These are phyloP conservation scores for Apostasia shenzhenica DNA, from an alignment of 106 monocot species.

Conservation along the genomic window DNA sequence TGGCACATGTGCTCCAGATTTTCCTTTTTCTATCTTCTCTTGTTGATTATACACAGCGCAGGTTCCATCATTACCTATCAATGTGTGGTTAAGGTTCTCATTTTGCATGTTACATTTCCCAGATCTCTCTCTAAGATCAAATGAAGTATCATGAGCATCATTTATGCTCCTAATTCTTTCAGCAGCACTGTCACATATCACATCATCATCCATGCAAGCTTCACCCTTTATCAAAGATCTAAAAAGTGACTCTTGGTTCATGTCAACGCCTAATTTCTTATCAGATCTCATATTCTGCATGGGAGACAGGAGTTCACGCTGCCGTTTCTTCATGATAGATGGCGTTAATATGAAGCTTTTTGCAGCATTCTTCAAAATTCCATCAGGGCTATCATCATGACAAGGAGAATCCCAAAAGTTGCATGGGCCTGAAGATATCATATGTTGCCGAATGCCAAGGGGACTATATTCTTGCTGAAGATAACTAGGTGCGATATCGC, in stretches of 20 bases:
- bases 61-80: too few relatives aligned
- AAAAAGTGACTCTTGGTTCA: constrained; percentile 2
- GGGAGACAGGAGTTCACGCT: constrained; percentile 53
- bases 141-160: too few relatives aligned
- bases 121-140: too few relatives aligned
- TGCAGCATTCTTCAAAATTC: constrained; percentile 53
- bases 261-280: constrained; percentile 25
- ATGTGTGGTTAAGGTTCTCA: too few relatives aligned
- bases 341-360: constrained; percentile 56
- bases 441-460: constrained; percentile 69
- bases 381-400: constrained; percentile 43
- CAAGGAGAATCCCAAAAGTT: constrained; percentile 50
- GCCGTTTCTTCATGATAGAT: constrained; percentile 79
- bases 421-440: constrained; percentile 50
- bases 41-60: too few relatives aligned
- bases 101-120: too few relatives aligned
- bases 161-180: too few relatives aligned
- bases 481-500: constrained; percentile 60
- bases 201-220: too few relatives aligned
- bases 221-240: constrained; percentile 5
- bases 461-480: constrained; percentile 71
- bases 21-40: too few relatives aligned
- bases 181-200: too few relatives aligned
- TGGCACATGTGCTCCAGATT: too few relatives aligned
- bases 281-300: constrained; percentile 39